Base-by-base conservation (phyloP, 208 protist species). In the Crithidia thermophila region DNA sequence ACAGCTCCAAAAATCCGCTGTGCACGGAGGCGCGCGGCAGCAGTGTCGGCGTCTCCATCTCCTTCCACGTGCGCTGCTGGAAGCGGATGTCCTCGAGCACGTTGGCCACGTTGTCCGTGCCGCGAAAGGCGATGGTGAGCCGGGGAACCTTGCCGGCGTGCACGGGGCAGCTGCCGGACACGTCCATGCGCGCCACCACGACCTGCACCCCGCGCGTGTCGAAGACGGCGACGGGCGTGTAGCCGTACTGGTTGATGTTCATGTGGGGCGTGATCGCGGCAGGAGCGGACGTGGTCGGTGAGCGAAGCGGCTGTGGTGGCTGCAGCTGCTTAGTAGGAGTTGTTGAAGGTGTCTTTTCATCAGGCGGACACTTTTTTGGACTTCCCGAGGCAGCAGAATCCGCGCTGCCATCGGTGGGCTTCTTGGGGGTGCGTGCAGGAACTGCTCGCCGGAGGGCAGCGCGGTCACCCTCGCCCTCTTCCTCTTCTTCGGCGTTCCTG, bases 1-100 rank as follows among this genome's bases (percentile, higher is more conserved):
- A 96, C 43, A 88, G 75, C 28, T 84, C 84, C 30, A 93, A 69
- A 56, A 96, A 94, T 13, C 91, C 91, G 40, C 77, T 82, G 76
- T 96, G 91, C 25, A 94, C 86, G 21, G 57, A 70, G 0, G 91
- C 80, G 11, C 79, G 55, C 0, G 62, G 28, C n/a, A 63, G 55
- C 31, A 79, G 56, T 21, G 76, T 67, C 25, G 61, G 52, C 7
- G 49, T 67, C 34, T 88, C 71, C 72, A 94, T 87, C 62, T 94
- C 91, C n/a, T 77, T 71, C 86, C 86, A 94, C 18, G 51, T 68
- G 13, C 78, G 75, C 72, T 81, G 70, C 7, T 66, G 72, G 16
- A 94, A 83, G 8, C 84, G 81, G 3, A 96, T 75, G 61, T 93
- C 80, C 63, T 87, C 75, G 11, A 81, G 45, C 18, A 81, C 86